A percentile compares a stretch with the other conserved stretches of the same genome.
phyloP scores from a whole-genome alignment of 2,329 filamentous ascomycete species.

The Colletotrichum echinochloae region DNA sequence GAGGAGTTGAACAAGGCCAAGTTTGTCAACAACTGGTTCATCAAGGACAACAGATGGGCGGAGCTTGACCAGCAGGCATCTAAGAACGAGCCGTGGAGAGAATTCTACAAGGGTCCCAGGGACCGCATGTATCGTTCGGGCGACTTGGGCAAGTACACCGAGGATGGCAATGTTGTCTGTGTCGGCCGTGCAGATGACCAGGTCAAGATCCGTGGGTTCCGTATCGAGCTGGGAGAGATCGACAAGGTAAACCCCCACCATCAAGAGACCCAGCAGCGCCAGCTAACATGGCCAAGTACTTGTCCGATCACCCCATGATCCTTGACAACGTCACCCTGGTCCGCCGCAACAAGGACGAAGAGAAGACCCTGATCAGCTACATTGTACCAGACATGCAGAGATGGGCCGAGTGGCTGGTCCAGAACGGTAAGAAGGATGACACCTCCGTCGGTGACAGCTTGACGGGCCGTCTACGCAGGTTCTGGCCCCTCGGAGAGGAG shows the following conservation, averaged over 20 bases:
- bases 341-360: conserved; percentile 85
- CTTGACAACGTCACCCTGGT: conserved; percentile 71
- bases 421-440: conserved; percentile 58
- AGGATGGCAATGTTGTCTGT: conserved; percentile 73
- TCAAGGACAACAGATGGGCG: conserved; percentile 77
- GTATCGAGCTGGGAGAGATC: conserved; percentile 95
- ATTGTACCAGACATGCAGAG: conserved; percentile 73
- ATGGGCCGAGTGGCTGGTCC: conserved; percentile 46
- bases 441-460: background rate
- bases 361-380: conserved; percentile 88
- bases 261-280: background rate
- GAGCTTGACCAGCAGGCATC: conserved; percentile 68
- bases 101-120: conserved; percentile 82
- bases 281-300: conserved; percentile 22
- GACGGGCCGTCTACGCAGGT: conserved; percentile 5
- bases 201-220: conserved; percentile 95
- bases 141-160: conserved; percentile 84
- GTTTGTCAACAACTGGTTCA: conserved; percentile 89
- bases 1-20: conserved; percentile 71
- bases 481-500: conserved; percentile 57
- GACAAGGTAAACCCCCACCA: conserved; percentile 57
- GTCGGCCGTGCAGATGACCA: conserved; percentile 86
- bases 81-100: conserved; percentile 76
- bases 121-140: conserved; percentile 91
- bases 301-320: conserved; percentile 10